phyloP scores from a whole-genome alignment of 805 yeast genomes.

The Nakazawaea peltata region DNA sequence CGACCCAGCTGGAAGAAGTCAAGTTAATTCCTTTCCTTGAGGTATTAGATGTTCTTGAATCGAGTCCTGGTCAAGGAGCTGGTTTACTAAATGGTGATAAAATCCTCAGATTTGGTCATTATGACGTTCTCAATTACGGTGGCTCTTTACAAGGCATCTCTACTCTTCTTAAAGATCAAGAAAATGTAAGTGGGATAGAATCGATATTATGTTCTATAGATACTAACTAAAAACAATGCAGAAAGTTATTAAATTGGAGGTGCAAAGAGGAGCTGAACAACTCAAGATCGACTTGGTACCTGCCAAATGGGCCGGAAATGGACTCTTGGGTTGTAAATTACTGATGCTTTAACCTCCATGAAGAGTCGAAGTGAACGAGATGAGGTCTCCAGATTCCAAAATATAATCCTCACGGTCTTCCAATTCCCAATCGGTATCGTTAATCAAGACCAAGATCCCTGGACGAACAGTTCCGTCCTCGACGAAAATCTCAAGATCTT shows the following conservation, averaged over 20 bases:
- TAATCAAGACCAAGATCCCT: constrained; percentile 84
- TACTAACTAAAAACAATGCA: too few relatives aligned
- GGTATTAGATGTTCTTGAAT: constrained; percentile 37
- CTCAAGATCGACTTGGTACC: too few relatives aligned
- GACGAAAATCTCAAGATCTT: constrained; percentile 65
- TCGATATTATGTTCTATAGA: neutral
- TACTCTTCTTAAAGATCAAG: constrained; percentile 30
- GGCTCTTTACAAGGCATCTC: constrained; percentile 37
- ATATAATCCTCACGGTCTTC: constrained; percentile 82
- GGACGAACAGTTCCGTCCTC: constrained; percentile 83
- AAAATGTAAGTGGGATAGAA: constrained; percentile 20
- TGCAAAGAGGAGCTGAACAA: too few relatives aligned
- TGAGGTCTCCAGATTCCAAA: constrained; percentile 66
- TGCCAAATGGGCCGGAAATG: constrained; percentile 44
- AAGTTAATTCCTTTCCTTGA: constrained; percentile 52
- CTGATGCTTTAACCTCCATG: constrained; percentile 73
- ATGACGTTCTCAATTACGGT: constrained; percentile 48
- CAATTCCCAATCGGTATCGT: constrained; percentile 95
- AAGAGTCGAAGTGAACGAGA: constrained; percentile 85
- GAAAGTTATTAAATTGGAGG: too few relatives aligned
- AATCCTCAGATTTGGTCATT: constrained; percentile 43
- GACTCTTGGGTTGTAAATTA: constrained; percentile 62
- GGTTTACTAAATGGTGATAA: constrained; percentile 48
- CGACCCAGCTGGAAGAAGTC: too few relatives aligned
- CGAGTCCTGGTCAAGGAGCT: constrained; percentile 49